Base-by-base conservation (phyloP, 352 stramenopile species). In the Halophytophthora batemanensis region DNA sequence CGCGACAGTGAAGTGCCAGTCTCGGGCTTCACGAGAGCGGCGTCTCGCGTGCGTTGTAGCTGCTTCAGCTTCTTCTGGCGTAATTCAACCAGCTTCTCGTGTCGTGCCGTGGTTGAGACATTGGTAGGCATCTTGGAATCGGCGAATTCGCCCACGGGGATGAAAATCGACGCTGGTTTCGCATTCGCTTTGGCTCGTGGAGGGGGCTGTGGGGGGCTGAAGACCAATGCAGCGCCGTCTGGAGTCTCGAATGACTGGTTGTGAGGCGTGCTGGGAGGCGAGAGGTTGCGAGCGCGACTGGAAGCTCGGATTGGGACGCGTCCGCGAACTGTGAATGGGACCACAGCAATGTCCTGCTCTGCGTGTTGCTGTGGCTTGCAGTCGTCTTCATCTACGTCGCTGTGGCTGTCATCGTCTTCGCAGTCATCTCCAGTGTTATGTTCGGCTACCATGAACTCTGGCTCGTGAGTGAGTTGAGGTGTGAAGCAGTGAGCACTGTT, bases 11-110 rank as follows among this genome's bases (percentile, higher is more conserved):
- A 54, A 2, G 57, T 37, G 2, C 45, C 43, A 11, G 44, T 60
- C 39, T 61, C 48, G 2, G 51, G 34, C 44, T 66, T 47, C 10
- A 62, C 44, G 5, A 70, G 41, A 0, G 73, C 63, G 3, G 57
- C 23, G 18, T 82, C 60, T 3, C 74, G 71, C 0, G 64, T 61
- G 22, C 74, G 64, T 40, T 88, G 71, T 11, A 91, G 59, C 39
- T 88, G 80, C 18, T 69, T 61, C 11, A 90, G 68, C 28, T 90
- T 90, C 36, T 71, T 81, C 19, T 79, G 68, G 2, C 77, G 68
- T 6, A 90, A 47, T 11, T 82, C 73, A 0, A 66, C 63, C 7
- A 87, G 56, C 15, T 65, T 65, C 6, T 69, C 38, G 42, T 77
- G 59, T 4, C 65, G 43, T 13, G 39, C 18, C 17, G 31, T 42